A percentile compares a stretch with the other conserved stretches of the same genome.
These are phyloP conservation scores for Annulohypoxylon maeteangense DNA, from an alignment of 495 filamentous ascomycete species.

Conservation along the genomic window DNA sequence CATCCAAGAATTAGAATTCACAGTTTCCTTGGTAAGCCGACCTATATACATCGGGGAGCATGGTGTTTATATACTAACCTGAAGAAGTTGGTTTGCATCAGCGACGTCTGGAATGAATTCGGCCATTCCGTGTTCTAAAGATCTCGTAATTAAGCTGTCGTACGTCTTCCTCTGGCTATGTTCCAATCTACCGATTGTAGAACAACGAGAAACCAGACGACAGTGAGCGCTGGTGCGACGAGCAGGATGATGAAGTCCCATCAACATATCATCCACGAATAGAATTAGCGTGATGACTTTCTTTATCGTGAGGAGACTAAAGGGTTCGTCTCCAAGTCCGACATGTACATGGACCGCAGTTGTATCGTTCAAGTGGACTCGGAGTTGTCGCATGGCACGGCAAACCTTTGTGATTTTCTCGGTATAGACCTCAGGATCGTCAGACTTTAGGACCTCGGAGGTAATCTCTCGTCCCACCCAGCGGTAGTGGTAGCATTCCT, in stretches of 20 bases:
- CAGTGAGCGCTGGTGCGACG: slow-evolving; percentile 12
- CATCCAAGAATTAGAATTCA: neutral
- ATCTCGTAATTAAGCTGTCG: neutral
- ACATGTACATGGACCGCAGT: slow-evolving; percentile 40
- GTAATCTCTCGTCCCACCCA: slow-evolving; percentile 34
- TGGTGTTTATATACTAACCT: slow-evolving; percentile 3
- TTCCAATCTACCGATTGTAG: neutral
- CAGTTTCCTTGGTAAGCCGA: neutral
- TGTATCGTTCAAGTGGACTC: slow-evolving; percentile 34
- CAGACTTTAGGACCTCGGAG: slow-evolving; percentile 29
- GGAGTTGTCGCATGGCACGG: slow-evolving; percentile 21
- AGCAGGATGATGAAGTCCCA: slow-evolving; percentile 37
- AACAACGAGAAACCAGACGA: neutral
- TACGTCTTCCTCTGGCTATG: neutral
- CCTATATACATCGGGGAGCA: neutral
- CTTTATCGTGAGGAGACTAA: slow-evolving; percentile 42
- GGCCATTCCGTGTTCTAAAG: neutral
- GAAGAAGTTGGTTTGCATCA: neutral
- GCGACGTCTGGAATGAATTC: slow-evolving; percentile 1
- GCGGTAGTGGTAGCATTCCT: neutral
- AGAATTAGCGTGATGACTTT: slow-evolving; percentile 28
- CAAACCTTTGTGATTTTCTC: slow-evolving; percentile 28
- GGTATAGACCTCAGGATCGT: slow-evolving; percentile 18
- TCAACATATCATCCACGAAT: slow-evolving; percentile 23
- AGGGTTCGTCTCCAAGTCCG: slow-evolving; percentile 41